Evolutionary conservation across 257 asterid species (phyloP).

Genomic region (Lantana camara): DNA sequence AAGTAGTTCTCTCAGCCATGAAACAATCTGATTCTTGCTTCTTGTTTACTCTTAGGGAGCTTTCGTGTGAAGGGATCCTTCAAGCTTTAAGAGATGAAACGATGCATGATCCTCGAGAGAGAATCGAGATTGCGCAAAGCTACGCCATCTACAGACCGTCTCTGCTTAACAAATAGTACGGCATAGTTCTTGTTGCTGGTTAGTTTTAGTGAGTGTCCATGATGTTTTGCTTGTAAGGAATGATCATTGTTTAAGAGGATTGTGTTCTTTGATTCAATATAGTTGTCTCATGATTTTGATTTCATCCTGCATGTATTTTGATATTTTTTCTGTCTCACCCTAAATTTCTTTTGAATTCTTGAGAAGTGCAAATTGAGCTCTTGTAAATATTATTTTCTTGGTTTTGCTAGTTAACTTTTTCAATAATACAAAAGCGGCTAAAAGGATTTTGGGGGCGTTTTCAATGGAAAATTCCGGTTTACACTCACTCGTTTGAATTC

Average conservation of each 20-base stretch:
- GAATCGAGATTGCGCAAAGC: conserved; percentile 86
- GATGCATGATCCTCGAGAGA: conserved; percentile 89
- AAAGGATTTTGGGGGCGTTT: too few species aligned
- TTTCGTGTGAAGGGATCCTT: conserved; percentile 63
- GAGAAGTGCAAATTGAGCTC: too few species aligned
- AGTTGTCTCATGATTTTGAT: too few species aligned
- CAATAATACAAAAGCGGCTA: too few species aligned
- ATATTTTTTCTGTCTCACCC: background rate
- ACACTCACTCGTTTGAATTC: too few species aligned
- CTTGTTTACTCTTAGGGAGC: conserved; percentile 52
- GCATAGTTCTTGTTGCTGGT: background rate
- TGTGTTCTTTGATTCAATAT: background rate
- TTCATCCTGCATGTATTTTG: too few species aligned
- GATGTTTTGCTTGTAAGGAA: background rate
- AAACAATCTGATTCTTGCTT: conserved; percentile 4
- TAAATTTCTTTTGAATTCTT: too few species aligned
- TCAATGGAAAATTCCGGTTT: too few species aligned
- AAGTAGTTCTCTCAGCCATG: background rate
- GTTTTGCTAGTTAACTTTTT: too few species aligned
- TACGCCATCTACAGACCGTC: conserved; percentile 81
- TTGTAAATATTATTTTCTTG: too few species aligned
- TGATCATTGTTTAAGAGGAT: background rate
- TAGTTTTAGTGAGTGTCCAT: background rate
- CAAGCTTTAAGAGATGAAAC: conserved; percentile 87
- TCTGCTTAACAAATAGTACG: conserved; percentile 49